A percentile compares a stretch with the other conserved stretches of the same genome.
Evolutionary conservation across 208 protist species (phyloP).

Genomic region (Borovskyia barvae): DNA sequence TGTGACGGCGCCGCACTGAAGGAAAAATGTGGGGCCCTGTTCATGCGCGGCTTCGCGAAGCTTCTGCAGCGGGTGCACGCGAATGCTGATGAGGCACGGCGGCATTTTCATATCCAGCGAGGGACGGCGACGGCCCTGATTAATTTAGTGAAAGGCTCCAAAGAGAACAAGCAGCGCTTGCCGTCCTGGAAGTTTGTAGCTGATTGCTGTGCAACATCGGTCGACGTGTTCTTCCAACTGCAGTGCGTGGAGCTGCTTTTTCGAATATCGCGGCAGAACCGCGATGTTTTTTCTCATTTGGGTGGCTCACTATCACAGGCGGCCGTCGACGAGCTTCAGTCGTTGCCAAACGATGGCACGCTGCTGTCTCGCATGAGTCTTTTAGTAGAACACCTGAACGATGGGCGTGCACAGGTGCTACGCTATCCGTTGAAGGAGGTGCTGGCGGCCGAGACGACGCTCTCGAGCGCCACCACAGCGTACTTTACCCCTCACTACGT

Average conservation of each 20-base stretch:
- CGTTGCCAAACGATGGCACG: slow-evolving; percentile 69
- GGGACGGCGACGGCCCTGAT: slow-evolving; percentile 81
- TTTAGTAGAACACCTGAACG: slow-evolving; percentile 71
- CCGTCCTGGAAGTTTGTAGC: slow-evolving; percentile 76
- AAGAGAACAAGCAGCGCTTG: slow-evolving; percentile 80
- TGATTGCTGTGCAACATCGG: slow-evolving; percentile 55
- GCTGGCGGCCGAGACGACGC: slow-evolving; percentile 60
- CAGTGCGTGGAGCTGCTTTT: slow-evolving; percentile 91
- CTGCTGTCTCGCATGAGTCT: slow-evolving; percentile 72
- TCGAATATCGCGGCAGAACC: slow-evolving; percentile 77
- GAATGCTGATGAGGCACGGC: slow-evolving; percentile 40
- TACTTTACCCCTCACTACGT: slow-evolving; percentile 87
- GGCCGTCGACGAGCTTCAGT: slow-evolving; percentile 45
- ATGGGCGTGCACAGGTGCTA: slow-evolving; percentile 50
- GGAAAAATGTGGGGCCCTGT: slow-evolving; percentile 67
- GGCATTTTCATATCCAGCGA: slow-evolving; percentile 68
- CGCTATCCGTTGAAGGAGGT: slow-evolving; percentile 63
- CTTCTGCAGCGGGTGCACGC: slow-evolving; percentile 63
- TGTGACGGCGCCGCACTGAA: slow-evolving; percentile 82
- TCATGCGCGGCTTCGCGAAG: slow-evolving; percentile 66
- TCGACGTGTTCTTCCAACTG: slow-evolving; percentile 91
- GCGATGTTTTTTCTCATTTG: slow-evolving; percentile 46
- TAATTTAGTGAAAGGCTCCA: slow-evolving; percentile 89
- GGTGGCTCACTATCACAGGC: slow-evolving; percentile 25
- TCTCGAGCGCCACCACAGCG: slow-evolving; percentile 56